Conservation (phyloP, 176 grass and related monocot species). For the Zoysia japonica region DNA sequence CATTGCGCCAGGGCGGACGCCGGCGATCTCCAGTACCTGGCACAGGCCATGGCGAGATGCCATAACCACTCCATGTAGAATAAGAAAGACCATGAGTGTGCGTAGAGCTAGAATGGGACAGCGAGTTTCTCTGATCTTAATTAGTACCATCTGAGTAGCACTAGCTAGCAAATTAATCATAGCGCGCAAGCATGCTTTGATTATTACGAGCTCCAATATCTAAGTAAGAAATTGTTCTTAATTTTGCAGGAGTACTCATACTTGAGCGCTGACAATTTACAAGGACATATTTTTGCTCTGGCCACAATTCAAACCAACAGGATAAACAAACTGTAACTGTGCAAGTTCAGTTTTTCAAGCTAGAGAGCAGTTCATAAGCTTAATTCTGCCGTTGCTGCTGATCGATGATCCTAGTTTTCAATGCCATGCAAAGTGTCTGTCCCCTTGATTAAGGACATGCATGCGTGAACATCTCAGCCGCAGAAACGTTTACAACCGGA, state of each 20-base stretch:
- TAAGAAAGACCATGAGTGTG: neutral
- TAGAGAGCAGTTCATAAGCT: slow-evolving; percentile 28
- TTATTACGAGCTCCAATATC: slow-evolving; percentile 3
- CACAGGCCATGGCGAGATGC: slow-evolving; percentile 80
- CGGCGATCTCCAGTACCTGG: slow-evolving; percentile 86
- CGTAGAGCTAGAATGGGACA: slow-evolving; percentile 19
- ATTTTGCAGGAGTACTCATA: neutral
- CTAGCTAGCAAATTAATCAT: slow-evolving; percentile 15
- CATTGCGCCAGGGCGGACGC: slow-evolving; percentile 61
- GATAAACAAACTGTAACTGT: neutral
- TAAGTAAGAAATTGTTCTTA: slow-evolving; percentile 22
- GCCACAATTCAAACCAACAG: neutral
- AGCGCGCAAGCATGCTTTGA: slow-evolving; percentile 15
- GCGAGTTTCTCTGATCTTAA: slow-evolving; percentile 42
- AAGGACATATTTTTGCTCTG: slow-evolving; percentile 18
- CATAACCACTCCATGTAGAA: slow-evolving; percentile 58
- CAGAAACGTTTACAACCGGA: slow-evolving; percentile 28
- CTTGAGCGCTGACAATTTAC: neutral
- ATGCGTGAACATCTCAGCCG: slow-evolving; percentile 51
- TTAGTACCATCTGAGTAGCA: neutral
- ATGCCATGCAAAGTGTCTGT: slow-evolving; percentile 36
- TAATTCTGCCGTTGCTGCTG: slow-evolving; percentile 14
- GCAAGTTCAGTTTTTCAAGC: neutral
- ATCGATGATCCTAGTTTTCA: slow-evolving; percentile 48
- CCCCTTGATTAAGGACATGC: slow-evolving; percentile 48